phyloP scores from a whole-genome alignment of 352 stramenopile species.

The Achlya hypogyna region DNA sequence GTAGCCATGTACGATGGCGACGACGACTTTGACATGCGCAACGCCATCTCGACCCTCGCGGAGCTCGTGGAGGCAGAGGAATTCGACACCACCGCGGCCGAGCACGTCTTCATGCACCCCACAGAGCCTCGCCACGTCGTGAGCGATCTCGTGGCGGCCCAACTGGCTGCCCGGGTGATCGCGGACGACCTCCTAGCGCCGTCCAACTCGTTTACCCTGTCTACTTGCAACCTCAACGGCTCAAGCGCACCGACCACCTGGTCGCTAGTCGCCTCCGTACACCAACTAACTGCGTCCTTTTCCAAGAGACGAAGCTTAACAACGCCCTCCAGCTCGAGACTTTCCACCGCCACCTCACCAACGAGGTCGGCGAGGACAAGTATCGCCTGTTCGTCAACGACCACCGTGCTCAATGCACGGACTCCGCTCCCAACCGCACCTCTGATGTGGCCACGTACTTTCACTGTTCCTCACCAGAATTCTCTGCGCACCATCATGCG shows the following conservation, averaged over 20 bases:
- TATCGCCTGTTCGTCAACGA: background rate
- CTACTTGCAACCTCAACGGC: slow-evolving; percentile 11
- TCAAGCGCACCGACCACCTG: background rate
- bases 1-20: no score
- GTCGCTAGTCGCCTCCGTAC: background rate
- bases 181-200: background rate
- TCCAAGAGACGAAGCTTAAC: slow-evolving; percentile 3
- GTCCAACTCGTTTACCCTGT: background rate
- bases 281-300: background rate
- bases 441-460: background rate
- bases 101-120: no score
- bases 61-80: no score
- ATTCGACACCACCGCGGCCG: no score
- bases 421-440: background rate
- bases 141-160: no score
- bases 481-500: background rate
- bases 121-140: no score
- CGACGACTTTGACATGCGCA: no score
- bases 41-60: no score
- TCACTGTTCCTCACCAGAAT: background rate
- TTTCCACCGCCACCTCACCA: slow-evolving; percentile 5
- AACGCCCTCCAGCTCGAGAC: background rate
- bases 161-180: background rate
- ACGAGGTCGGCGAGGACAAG: slow-evolving; percentile 8
- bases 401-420: background rate